phyloP scores from a whole-genome alignment of 371 early-diverging fungal genomes.

The Nematocida major region DNA sequence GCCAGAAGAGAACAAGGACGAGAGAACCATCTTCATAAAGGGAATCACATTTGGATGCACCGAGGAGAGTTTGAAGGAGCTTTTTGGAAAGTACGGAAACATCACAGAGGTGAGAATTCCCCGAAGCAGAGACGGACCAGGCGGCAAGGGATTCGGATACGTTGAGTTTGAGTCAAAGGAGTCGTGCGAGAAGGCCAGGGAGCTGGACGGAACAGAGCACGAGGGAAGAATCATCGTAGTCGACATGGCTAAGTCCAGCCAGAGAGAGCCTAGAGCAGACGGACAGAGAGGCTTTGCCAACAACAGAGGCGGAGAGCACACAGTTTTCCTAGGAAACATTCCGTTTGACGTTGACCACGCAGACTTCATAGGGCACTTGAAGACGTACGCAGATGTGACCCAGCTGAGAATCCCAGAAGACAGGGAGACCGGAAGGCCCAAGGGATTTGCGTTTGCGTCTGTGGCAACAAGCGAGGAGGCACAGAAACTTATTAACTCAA shows the following conservation, averaged over 20 bases:
- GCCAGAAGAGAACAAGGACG: slow-evolving; percentile 48
- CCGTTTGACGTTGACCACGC: slow-evolving; percentile 53
- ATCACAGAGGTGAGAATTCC: slow-evolving; percentile 62
- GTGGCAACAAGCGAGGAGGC: slow-evolving; percentile 88
- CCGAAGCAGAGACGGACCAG: slow-evolving; percentile 34
- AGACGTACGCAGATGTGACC: slow-evolving; percentile 58
- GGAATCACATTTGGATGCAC: slow-evolving; percentile 56
- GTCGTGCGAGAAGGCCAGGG: slow-evolving; percentile 54
- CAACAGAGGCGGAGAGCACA: slow-evolving; percentile 37
- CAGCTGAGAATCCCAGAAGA: slow-evolving; percentile 59
- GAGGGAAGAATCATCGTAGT: slow-evolving; percentile 37
- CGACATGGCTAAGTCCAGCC: slow-evolving; percentile 26
- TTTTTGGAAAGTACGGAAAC: slow-evolving; percentile 60
- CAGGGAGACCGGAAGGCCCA: slow-evolving; percentile 68
- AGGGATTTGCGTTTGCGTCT: slow-evolving; percentile 96
- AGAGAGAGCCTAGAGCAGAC: background rate
- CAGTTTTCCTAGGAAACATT: slow-evolving; percentile 63
- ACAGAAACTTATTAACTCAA: slow-evolving; percentile 65
- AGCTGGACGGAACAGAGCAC: slow-evolving; percentile 54
- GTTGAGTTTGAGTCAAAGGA: slow-evolving; percentile 61
- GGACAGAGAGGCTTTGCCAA: background rate
- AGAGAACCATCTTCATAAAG: slow-evolving; percentile 63
- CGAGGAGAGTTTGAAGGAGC: slow-evolving; percentile 58
- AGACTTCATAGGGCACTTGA: slow-evolving; percentile 51
- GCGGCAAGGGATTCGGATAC: slow-evolving; percentile 65